Evolutionary conservation across 225 moss, liverwort and hornwort species (phyloP), one percentile per base, ranked within the genome.

Genomic region (Sphagnum tenellum): DNA sequence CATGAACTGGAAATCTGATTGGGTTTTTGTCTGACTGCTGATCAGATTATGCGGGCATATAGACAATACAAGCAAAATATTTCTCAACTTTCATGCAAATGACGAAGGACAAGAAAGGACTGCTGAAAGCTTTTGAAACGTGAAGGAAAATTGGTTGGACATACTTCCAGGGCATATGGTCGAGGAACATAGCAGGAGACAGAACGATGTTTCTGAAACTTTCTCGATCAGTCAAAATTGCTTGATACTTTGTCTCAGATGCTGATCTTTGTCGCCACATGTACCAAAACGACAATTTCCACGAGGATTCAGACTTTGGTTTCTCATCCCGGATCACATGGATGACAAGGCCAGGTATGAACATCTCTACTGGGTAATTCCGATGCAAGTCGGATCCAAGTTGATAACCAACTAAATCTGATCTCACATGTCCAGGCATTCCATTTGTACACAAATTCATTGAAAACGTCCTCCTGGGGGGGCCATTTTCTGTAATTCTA

Each of bases 161-260:
- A 70, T 77, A 96, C 92, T 88, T 98, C 92, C 92, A 92, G 12
- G 96, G 96, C 89, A 98, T 90, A 67, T 98, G 96, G 72, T 98
- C 96, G 1, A 98, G 69, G 14, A 98, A 98, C 96, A 98, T 98
- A 3, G 92, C 75, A 2, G 90, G 89, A 60, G 96, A 90, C 56
- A 98, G 78, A 7, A 85, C 70, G 2, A 98, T 75, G 63, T 92
- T 81, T 50, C 82, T 81, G 65, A 98, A 92, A 11, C 59, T 55
- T 48, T 73, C 75, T 12, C 92, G 83, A 70, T 92, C 87, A 4
- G 72, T 89, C 69, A 92, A 11, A 69, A 78, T 58, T 46, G 83
- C 90, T 71, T 13, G 60, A 48, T 89, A 88, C 0, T 75, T 67
- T 7, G 71, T 46, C 3, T 29, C 29, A 29, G 29, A 61, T 47